Percentiles rank a stretch among this genome's conserved stretches.
Evolutionary conservation across 345 rosid genomes (phyloP).

Genomic region (Cardamine chenopodiifolia): DNA sequence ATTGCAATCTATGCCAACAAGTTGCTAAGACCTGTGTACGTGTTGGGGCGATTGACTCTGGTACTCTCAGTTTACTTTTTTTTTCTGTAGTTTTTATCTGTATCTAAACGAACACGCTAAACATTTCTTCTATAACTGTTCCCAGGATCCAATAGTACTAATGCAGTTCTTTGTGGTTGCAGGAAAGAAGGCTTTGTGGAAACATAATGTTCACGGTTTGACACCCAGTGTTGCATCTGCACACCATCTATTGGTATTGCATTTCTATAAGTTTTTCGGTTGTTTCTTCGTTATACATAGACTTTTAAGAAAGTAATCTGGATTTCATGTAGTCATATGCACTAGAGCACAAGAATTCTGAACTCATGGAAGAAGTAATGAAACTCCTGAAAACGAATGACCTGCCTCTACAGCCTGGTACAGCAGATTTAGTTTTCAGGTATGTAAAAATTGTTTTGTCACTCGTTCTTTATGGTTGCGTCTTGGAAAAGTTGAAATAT

Average conservation of each 20-base stretch:
- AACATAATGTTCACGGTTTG: slow-evolving; percentile 79
- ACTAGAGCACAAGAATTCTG: slow-evolving; percentile 54
- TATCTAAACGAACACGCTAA: background rate
- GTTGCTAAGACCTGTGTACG: slow-evolving; percentile 75
- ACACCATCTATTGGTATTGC: slow-evolving; percentile 73
- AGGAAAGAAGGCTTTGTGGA: slow-evolving; percentile 82
- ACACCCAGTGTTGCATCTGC: slow-evolving; percentile 76
- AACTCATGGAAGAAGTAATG: slow-evolving; percentile 74
- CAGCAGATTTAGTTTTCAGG: slow-evolving; percentile 84
- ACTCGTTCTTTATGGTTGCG: background rate
- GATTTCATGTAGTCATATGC: slow-evolving; percentile 59
- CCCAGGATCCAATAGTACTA: background rate
- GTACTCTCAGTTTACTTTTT: slow-evolving; percentile 49
- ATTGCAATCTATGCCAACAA: slow-evolving; percentile 80
- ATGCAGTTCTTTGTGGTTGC: slow-evolving; percentile 25
- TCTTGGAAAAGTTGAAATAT: background rate
- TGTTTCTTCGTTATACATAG: background rate
- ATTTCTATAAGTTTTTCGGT: background rate
- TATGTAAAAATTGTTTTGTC: slow-evolving; percentile 14
- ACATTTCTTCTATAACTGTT: background rate
- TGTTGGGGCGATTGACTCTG: slow-evolving; percentile 72
- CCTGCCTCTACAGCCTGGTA: slow-evolving; percentile 72
- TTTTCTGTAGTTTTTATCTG: background rate
- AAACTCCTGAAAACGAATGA: slow-evolving; percentile 60
- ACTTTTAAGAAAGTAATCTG: slow-evolving; percentile 3